These are phyloP conservation scores for Carnegiea gigantea DNA, from an alignment of 179 eudicot species.

Conservation along the genomic window DNA sequence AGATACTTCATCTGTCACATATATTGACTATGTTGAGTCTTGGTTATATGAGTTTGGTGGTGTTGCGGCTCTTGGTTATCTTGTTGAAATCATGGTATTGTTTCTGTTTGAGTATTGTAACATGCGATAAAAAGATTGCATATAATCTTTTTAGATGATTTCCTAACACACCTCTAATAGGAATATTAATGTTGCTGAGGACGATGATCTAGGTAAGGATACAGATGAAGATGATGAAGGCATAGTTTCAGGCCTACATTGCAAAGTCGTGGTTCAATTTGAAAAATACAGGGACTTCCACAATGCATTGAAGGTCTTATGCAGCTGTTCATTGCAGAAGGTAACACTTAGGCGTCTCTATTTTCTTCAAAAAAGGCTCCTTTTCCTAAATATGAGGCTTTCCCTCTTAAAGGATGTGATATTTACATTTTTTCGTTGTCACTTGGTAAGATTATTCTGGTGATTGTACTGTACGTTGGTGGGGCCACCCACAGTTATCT, in stretches of 20 bases:
- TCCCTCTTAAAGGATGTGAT: neutral
- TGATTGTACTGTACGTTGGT: neutral
- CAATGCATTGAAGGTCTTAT: constrained; percentile 62
- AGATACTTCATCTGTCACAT: too few species aligned
- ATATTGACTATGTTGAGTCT: neutral
- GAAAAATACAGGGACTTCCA: constrained; percentile 61
- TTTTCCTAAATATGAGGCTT: neutral
- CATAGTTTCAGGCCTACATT: constrained; percentile 68
- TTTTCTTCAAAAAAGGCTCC: neutral
- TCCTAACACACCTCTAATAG: constrained; percentile 34
- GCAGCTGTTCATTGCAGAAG: constrained; percentile 78
- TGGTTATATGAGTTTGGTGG: neutral
- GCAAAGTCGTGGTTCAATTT: constrained; percentile 75
- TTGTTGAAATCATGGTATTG: neutral
- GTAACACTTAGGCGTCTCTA: constrained; percentile 25
- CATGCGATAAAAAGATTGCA: constrained; percentile 9
- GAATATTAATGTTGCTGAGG: constrained; percentile 85
- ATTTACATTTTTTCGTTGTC: neutral
- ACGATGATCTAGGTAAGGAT: constrained; percentile 57
- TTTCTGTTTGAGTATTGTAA: neutral
- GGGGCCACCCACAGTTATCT: neutral
- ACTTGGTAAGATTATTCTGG: neutral
- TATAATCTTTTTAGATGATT: constrained; percentile 25
- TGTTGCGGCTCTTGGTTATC: neutral
- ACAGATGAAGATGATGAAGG: constrained; percentile 52